phyloP scores from a whole-genome alignment of 306 rosid genomes.

The Rosa chinensis region DNA sequence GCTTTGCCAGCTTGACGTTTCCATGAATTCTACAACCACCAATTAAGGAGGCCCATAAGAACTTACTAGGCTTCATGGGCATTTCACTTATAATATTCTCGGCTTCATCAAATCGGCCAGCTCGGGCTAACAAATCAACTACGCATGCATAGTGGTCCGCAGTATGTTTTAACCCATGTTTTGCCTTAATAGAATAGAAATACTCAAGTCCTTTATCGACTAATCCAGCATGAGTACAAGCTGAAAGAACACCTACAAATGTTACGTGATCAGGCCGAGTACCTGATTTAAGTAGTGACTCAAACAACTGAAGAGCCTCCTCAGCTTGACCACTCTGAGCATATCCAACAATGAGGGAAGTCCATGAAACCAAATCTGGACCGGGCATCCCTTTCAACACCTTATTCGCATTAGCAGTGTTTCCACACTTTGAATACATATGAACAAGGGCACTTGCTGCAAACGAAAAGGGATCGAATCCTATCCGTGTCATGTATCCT shows the following conservation, averaged over 20 bases:
- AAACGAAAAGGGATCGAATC: constrained; percentile 50
- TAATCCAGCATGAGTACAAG: constrained; percentile 71
- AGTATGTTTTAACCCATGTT: constrained; percentile 53
- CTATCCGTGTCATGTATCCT: constrained; percentile 53
- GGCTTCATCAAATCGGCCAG: constrained; percentile 59
- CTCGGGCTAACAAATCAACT: constrained; percentile 62
- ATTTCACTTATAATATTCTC: constrained; percentile 52
- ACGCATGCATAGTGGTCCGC: constrained; percentile 69
- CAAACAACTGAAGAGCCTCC: constrained; percentile 54
- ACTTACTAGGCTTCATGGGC: constrained; percentile 61
- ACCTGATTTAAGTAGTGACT: constrained; percentile 53
- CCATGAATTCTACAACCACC: constrained; percentile 77
- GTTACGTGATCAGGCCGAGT: constrained; percentile 56
- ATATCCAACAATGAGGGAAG: constrained; percentile 61
- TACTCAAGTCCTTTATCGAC: constrained; percentile 60
- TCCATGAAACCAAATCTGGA: constrained; percentile 71
- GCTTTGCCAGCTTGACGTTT: constrained; percentile 54
- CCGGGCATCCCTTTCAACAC: constrained; percentile 49
- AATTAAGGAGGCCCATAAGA: constrained; percentile 66
- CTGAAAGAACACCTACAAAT: constrained; percentile 67
- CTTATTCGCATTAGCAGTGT: constrained; percentile 45
- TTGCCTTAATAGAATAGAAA: constrained; percentile 54
- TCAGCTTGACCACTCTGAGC: constrained; percentile 67
- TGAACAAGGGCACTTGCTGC: constrained; percentile 64
- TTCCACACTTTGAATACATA: constrained; percentile 68